phyloP scores from a whole-genome alignment of 2,329 filamentous ascomycete species.

The Thermothelomyces thermophilus region DNA sequence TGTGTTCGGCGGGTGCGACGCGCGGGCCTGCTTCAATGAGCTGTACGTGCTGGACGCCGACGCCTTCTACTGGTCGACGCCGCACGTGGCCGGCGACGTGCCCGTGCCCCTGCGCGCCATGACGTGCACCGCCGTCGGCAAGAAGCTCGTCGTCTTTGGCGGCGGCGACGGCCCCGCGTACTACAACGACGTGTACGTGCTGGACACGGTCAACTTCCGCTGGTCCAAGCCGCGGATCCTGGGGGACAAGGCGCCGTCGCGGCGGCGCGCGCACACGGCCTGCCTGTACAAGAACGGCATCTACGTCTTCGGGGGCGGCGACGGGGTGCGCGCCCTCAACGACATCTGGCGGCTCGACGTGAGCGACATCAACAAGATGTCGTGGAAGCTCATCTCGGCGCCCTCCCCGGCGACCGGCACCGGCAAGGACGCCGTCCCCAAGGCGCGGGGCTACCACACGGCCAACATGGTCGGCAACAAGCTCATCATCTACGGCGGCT shows the following conservation, averaged over 20 bases:
- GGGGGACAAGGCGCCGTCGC: constrained; percentile 52
- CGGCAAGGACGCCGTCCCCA: constrained; percentile 39
- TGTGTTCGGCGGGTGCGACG: constrained; percentile 63
- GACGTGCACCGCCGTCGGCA: constrained; percentile 65
- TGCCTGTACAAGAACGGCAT: constrained; percentile 65
- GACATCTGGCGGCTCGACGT: constrained; percentile 69
- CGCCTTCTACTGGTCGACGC: constrained; percentile 61
- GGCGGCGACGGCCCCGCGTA: constrained; percentile 64
- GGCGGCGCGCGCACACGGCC: constrained; percentile 61
- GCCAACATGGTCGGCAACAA: constrained; percentile 68
- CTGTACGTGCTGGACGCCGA: constrained; percentile 64
- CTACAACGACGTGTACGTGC: constrained; percentile 65
- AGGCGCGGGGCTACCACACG: constrained; percentile 63
- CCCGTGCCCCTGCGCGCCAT: constrained; percentile 61
- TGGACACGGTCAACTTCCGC: constrained; percentile 63
- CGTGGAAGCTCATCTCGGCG: constrained; percentile 58
- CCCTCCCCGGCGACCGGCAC: constrained; percentile 21
- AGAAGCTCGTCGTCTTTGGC: constrained; percentile 64
- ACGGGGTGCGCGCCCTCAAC: constrained; percentile 63
- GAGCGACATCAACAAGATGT: constrained; percentile 59
- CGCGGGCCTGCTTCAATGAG: constrained; percentile 61
- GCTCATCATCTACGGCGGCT: constrained; percentile 64
- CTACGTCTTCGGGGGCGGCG: constrained; percentile 65
- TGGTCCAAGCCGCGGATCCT: constrained; percentile 58
- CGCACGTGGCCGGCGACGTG: constrained; percentile 58